Evolutionary conservation across 345 rosid genomes (phyloP).

Genomic region (Melastoma malabathricum): DNA sequence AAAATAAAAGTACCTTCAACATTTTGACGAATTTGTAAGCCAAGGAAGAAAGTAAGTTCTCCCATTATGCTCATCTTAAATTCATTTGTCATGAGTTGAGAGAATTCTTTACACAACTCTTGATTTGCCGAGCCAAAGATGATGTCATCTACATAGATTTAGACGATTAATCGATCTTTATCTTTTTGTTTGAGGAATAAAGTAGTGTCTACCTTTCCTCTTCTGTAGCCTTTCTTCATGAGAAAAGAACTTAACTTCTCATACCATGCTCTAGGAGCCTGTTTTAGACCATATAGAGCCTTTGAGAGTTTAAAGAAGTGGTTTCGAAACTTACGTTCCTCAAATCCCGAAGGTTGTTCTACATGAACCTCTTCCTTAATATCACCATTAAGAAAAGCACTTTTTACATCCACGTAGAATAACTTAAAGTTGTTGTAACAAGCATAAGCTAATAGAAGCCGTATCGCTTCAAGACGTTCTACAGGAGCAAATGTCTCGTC

Average conservation of each 20-base stretch:
- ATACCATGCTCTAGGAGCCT: slow-evolving; percentile 2
- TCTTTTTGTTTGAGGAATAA: not conserved
- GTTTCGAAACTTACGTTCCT: not conserved
- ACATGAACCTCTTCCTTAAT: not conserved
- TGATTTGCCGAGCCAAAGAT: not conserved
- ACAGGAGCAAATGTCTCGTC: not conserved
- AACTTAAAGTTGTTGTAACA: not conserved
- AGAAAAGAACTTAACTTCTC: not conserved
- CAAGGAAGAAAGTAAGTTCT: not conserved
- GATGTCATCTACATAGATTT: not conserved
- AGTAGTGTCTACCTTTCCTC: not conserved
- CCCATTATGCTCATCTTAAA: slow-evolving; percentile 1
- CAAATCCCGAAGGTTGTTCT: not conserved
- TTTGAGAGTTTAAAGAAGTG: not conserved
- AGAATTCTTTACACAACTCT: not conserved
- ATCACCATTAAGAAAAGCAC: not conserved
- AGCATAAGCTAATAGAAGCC: not conserved
- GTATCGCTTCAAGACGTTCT: not conserved
- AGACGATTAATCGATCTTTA: not conserved
- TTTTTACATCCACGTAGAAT: not conserved
- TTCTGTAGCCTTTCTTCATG: not conserved
- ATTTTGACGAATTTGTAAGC: not conserved
- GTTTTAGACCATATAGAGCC: slow-evolving; percentile 4
- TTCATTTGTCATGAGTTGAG: not conserved
- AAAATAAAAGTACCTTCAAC: not conserved